phyloP scores from a whole-genome alignment of 352 stramenopile genomes.

The Pythium aphanidermatum region DNA sequence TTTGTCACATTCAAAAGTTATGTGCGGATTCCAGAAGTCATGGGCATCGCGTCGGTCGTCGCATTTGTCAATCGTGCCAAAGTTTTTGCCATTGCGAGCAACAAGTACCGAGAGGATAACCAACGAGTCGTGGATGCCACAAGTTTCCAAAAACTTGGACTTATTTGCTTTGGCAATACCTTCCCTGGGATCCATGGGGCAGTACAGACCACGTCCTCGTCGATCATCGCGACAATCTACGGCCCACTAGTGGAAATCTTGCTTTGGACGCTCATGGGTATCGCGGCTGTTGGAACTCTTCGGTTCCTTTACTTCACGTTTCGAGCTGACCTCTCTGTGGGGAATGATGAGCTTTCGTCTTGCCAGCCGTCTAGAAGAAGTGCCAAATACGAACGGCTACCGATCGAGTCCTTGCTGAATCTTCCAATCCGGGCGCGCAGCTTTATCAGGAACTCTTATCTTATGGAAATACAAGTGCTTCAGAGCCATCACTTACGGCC shows the following conservation, averaged over 20 bases:
- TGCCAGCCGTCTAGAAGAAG: background rate
- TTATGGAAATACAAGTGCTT: too few species aligned
- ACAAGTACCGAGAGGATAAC: conserved; percentile 16
- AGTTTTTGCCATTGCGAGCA: conserved; percentile 13
- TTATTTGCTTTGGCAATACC: conserved; percentile 27
- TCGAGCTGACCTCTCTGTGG: background rate
- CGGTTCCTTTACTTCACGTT: conserved; percentile 8
- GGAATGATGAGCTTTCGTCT: background rate
- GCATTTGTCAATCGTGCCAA: conserved; percentile 5
- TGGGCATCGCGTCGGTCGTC: conserved; percentile 9
- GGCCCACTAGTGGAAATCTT: conserved; percentile 15
- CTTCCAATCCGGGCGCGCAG: conserved; percentile 19
- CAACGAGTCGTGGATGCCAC: conserved; percentile 14
- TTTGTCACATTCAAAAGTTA: conserved; percentile 4
- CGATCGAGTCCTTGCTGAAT: conserved; percentile 16
- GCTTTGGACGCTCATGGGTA: conserved; percentile 5
- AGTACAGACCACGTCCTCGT: conserved; percentile 8
- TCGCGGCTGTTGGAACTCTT: conserved; percentile 5
- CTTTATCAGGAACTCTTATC: too few species aligned
- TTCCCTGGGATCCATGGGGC: conserved; percentile 4
- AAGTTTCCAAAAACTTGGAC: conserved; percentile 15
- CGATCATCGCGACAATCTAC: conserved; percentile 30
- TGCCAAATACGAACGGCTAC: conserved; percentile 12
- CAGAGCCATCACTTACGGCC: too few species aligned
- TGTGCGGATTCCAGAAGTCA: conserved; percentile 14